A percentile compares a stretch with the other conserved stretches of the same genome.
phyloP scores from a whole-genome alignment of 176 grass and related monocot genomes.

The Dendrocalamus sinicus region DNA sequence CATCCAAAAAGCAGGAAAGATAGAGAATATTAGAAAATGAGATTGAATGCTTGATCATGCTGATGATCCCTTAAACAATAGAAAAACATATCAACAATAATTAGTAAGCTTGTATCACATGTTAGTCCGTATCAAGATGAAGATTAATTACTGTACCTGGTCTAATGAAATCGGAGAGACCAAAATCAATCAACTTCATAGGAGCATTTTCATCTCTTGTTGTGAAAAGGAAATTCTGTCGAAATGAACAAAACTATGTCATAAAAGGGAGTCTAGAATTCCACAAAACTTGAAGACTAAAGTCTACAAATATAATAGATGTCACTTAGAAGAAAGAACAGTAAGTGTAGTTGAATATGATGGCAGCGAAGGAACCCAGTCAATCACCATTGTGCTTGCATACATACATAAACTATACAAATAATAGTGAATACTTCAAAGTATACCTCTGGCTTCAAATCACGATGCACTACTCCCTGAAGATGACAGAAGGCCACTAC shows the following conservation, averaged over 20 bases:
- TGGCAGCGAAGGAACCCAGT: conserved; percentile 17
- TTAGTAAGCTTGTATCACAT: conserved; percentile 19
- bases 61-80: conserved; percentile 4
- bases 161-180: conserved; percentile 98
- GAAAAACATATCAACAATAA: conserved; percentile 5
- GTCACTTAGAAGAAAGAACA: conserved; percentile 31
- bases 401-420: conserved; percentile 10
- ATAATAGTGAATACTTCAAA: conserved; percentile 42
- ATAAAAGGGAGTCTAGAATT: conserved; percentile 26
- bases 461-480: conserved; percentile 98
- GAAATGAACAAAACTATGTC: conserved; percentile 50
- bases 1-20: background rate
- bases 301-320: background rate
- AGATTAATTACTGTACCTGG: conserved; percentile 71
- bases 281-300: background rate
- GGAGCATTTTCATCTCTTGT: conserved; percentile 82
- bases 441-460: conserved; percentile 94
- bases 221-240: conserved; percentile 98
- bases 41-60: conserved; percentile 5
- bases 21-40: background rate
- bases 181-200: conserved; percentile 99
- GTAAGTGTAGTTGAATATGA: conserved; percentile 1
- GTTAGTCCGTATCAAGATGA: background rate
- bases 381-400: background rate
- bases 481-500: conserved; percentile 98